Base-by-base conservation (phyloP, 192 early-diverging fungal genomes). In the Backusella parvicylindrica region DNA sequence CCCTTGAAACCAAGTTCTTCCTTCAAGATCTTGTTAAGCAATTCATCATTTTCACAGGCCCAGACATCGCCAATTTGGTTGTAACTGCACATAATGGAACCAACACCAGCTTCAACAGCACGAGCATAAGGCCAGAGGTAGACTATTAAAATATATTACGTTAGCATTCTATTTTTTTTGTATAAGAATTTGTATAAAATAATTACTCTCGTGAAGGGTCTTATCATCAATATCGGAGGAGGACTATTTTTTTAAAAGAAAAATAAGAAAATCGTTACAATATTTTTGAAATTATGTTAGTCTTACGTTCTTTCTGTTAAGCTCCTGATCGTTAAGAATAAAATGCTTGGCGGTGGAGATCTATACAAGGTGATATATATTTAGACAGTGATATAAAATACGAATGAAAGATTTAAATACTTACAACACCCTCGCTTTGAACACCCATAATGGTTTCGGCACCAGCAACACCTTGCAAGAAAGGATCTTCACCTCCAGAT, bases 71-170 rank as follows among this genome's bases (percentile, higher is more conserved):
- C 88, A 18, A 92, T 21, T 26, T 69, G 40, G 74, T 92, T 92
- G 81, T 92, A 92, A 7, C 78, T 28, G 60, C 91, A 89, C 90
- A 92, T 92, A 69, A 92, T 69, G 18, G 89, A 79, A 49, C 79
- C 87, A 23, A 86, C 89, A 36, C 89, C 91, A 65, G 84, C 89
- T 33, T 87, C 89, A 8, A 85, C 73, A 26, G 71, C 72, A 9
- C 79, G 84, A 65, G 84, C 76, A 71, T 91, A 91, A n/a, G 90
- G 88, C 41, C 70, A 80, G 6, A 90, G 50, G 64, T 92, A 67
- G 2, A 91, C 70, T 77, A 41, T 41, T 41, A 12, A 41, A 41
- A 41, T 41, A 41, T 41, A 13, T 41, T 41, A 13, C 2, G 13
- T 41, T 13, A 41, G 12, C 13, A 13, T 41, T 41, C 13, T 41